Evolutionary conservation across 345 rosid genomes (phyloP), one percentile per base, ranked within the genome.

Genomic region (Noccaea caerulescens): DNA sequence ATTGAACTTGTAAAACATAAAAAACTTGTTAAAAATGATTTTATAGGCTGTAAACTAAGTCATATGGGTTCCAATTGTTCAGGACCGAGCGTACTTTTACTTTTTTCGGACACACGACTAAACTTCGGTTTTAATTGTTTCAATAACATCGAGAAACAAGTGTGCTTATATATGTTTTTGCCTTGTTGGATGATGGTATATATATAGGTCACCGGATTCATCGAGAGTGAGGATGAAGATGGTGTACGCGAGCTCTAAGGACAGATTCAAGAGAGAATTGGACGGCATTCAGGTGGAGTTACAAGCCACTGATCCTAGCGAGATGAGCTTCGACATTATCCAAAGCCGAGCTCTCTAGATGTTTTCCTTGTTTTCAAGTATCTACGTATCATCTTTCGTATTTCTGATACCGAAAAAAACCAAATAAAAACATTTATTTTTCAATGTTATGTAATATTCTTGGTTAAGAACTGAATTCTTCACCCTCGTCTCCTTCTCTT

Each of bases 241-340:
- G 94, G 70, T 88, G 5, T 88, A 88, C 53, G 89, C 94, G 7
- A 88, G 91, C 78, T 86, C 90, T 0, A 88, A 84, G 61, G 90
- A 88, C 60, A 80, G 90, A 63, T 86, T 88, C 82, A 88, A 80
- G 83, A 86, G 91, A 43, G 91, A 88, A 71, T 59, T 88, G 78
- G 91, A 88, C 49, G 93, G 91, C 1, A 77, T 88, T 76, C 91
- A 88, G 52, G 85, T 87, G 4, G 90, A 87, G 78, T 72, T 87
- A 71, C 91, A 86, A 62, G 94, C 86, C 10, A 88, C 94, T 9
- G 94, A 88, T 72, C 94, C 91, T 33, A 86, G 91, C 43, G 89
- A 88, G 75, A 86, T 86, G 91, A 88, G 85, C 78, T 63, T 88
- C 32, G 88, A 87, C 57, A 79, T 89, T 53, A 72, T 88, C 52